A percentile compares a stretch with the other conserved stretches of the same genome.
These are phyloP conservation scores for Talaromyces ruber DNA, from an alignment of 495 filamentous ascomycete genomes.

Conservation along the genomic window DNA sequence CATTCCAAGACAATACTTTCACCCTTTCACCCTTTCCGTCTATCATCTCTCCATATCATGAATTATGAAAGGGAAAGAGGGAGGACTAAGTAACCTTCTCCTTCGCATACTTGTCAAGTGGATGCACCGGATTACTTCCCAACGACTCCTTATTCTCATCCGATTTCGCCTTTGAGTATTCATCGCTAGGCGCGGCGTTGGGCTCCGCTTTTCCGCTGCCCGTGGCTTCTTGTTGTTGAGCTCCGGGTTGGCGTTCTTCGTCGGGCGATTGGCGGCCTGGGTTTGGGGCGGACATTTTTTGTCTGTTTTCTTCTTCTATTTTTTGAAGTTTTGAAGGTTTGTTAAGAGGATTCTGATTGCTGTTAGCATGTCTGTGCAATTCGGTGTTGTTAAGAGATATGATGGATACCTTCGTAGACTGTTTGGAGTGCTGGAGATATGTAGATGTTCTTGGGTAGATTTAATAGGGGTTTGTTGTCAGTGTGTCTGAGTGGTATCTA, in stretches of 20 bases:
- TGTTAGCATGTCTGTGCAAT: neutral
- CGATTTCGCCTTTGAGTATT: slow-evolving; percentile 29
- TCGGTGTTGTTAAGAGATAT: too few relatives aligned
- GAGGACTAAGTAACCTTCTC: slow-evolving; percentile 41
- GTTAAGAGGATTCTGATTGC: neutral
- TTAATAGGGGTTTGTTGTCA: neutral
- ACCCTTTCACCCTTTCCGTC: neutral
- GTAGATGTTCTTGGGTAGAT: neutral
- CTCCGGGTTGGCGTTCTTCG: slow-evolving; percentile 57
- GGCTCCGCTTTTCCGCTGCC: slow-evolving; percentile 47
- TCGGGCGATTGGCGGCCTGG: slow-evolving; percentile 74
- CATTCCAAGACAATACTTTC: neutral
- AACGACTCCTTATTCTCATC: slow-evolving; percentile 26
- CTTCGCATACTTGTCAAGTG: slow-evolving; percentile 58
- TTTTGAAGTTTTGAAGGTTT: neutral
- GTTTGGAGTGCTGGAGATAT: neutral
- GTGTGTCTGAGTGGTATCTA: neutral
- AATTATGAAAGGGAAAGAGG: neutral
- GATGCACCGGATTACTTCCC: slow-evolving; percentile 59
- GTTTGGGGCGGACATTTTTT: slow-evolving; percentile 34
- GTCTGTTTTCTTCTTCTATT: neutral
- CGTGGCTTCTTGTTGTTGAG: slow-evolving; percentile 50
- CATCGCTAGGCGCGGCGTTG: slow-evolving; percentile 20
- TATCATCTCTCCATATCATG: neutral
- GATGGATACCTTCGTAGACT: neutral